A percentile compares a stretch with the other conserved stretches of the same genome.
Evolutionary conservation across 768 basidiomycete genomes (phyloP).

Genomic region (Suillus plorans): DNA sequence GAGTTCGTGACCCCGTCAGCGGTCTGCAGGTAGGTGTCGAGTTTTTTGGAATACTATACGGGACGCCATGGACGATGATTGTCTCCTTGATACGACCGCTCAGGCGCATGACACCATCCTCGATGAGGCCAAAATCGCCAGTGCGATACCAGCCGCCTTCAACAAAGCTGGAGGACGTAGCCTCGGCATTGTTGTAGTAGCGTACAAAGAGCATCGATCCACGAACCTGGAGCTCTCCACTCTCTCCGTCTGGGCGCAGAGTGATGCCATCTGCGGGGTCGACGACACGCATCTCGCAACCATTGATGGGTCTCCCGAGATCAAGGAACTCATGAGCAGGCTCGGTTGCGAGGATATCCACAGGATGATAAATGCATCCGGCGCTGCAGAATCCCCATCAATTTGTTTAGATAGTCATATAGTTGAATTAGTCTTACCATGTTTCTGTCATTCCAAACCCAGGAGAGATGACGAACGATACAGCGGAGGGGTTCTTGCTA

Average conservation of each 20-base stretch:
- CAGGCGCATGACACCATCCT: slow-evolving; percentile 33
- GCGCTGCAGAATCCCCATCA: slow-evolving; percentile 20
- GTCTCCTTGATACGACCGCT: slow-evolving; percentile 40
- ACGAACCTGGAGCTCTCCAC: slow-evolving; percentile 41
- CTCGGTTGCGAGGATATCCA: slow-evolving; percentile 19
- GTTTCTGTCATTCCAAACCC: slow-evolving; percentile 48
- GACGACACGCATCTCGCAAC: slow-evolving; percentile 37
- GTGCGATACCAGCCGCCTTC: slow-evolving; percentile 57
- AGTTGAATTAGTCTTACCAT: slow-evolving; percentile 20
- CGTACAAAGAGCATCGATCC: slow-evolving; percentile 40
- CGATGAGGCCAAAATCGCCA: slow-evolving; percentile 49
- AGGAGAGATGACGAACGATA: slow-evolving; percentile 17
- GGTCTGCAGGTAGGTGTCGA: slow-evolving; percentile 38
- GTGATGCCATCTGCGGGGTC: slow-evolving; percentile 27
- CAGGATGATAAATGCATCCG: slow-evolving; percentile 40
- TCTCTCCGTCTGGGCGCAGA: slow-evolving; percentile 28
- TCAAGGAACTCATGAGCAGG: slow-evolving; percentile 37
- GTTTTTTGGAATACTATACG: slow-evolving; percentile 34
- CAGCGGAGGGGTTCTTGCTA: slow-evolving; percentile 13
- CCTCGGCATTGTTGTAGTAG: slow-evolving; percentile 49
- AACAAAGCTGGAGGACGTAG: slow-evolving; percentile 47
- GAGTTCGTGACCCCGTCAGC: slow-evolving; percentile 34
- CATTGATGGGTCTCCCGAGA: slow-evolving; percentile 29
- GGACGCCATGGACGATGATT: slow-evolving; percentile 40
- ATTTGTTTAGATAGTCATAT: neutral